Evolutionary conservation across 148 eudicot genomes (phyloP).

Genomic region (Silene uniflora): DNA sequence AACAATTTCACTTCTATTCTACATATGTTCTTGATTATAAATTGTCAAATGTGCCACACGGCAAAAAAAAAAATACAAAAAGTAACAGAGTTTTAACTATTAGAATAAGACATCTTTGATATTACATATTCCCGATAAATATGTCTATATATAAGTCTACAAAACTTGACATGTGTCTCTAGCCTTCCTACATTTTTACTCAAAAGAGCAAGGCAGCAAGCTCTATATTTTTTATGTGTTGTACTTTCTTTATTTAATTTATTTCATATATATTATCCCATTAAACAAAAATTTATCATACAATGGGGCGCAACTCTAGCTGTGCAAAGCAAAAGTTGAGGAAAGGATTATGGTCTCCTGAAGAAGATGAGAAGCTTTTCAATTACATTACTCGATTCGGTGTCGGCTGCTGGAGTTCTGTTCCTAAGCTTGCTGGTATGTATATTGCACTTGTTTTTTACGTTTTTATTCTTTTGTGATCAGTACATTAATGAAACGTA

Average conservation of each 20-base stretch:
- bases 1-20: too few relatives aligned
- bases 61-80: not conserved
- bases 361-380: slow-evolving; percentile 48
- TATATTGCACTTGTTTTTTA: not conserved
- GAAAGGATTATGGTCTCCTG: slow-evolving; percentile 48
- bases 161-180: slow-evolving; percentile 27
- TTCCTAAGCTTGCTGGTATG: slow-evolving; percentile 46
- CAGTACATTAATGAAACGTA: too few relatives aligned
- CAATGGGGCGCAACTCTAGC: slow-evolving; percentile 35
- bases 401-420: slow-evolving; percentile 47
- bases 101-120: not conserved
- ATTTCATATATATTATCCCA: not conserved
- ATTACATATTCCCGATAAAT: not conserved
- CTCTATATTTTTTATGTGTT: not conserved
- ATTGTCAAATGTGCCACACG: not conserved
- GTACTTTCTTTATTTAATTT: not conserved
- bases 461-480: too few relatives aligned
- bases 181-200: slow-evolving; percentile 4
- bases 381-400: slow-evolving; percentile 44
- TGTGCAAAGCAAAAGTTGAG: slow-evolving; percentile 39
- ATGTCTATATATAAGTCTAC: slow-evolving; percentile 25
- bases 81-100: not conserved
- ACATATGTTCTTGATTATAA: too few relatives aligned
- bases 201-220: slow-evolving; percentile 16
- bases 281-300: not conserved